Evolutionary conservation across 768 basidiomycete genomes (phyloP).

Genomic region (Trametes sanguinea): DNA sequence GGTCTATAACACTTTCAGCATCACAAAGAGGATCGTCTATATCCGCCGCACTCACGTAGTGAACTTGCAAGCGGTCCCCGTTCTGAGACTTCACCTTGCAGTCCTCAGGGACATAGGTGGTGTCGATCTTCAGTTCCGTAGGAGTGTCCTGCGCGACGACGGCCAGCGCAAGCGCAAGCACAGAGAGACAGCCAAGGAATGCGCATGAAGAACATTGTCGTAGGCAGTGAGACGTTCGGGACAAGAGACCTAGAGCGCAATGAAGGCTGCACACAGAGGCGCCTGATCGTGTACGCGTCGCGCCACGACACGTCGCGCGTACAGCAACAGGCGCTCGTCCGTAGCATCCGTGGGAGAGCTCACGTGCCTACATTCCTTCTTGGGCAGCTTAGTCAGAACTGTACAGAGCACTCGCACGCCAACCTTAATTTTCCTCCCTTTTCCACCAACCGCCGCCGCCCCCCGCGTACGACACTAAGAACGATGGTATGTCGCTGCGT

Average conservation of each 20-base stretch:
- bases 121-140: constrained; percentile 60
- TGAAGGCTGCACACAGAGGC: neutral
- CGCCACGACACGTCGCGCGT: constrained; percentile 20
- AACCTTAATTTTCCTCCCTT: constrained; percentile 35
- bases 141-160: constrained; percentile 51
- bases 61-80: constrained; percentile 70
- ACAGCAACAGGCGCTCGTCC: neutral
- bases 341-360: constrained; percentile 11
- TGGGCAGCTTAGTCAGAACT: constrained; percentile 36
- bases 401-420: constrained; percentile 29
- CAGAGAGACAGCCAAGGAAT: constrained; percentile 45
- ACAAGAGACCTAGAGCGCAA: neutral
- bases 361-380: constrained; percentile 6
- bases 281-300: constrained; percentile 6
- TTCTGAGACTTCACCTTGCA: constrained; percentile 57
- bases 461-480: constrained; percentile 31
- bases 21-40: neutral
- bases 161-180: constrained; percentile 49
- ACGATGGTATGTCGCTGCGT: constrained; percentile 33
- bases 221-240: neutral
- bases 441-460: constrained; percentile 28
- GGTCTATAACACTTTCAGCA: constrained; percentile 49
- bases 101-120: constrained; percentile 56
- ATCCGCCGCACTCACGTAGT: constrained; percentile 60
- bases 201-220: constrained; percentile 14